phyloP scores from a whole-genome alignment of 208 protist species.

The Trypanosoma cruzi region DNA sequence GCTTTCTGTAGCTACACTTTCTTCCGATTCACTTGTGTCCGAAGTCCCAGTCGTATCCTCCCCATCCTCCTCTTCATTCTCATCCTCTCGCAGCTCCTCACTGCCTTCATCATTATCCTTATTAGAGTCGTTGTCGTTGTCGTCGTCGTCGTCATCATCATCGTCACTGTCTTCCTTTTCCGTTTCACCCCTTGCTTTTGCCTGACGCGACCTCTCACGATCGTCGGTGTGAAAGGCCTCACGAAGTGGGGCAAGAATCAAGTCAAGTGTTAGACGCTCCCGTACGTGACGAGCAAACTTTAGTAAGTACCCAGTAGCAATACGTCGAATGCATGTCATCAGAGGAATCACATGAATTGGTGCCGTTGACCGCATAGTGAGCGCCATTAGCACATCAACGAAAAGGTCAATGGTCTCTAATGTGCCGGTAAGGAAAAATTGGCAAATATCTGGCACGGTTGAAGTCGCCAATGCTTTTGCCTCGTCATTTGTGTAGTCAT shows the following conservation, averaged over 20 bases:
- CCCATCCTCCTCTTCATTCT: slow-evolving; percentile 15
- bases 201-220: slow-evolving; percentile 69
- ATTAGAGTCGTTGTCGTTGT: background rate
- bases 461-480: slow-evolving; percentile 57
- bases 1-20: slow-evolving; percentile 4
- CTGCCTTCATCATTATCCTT: slow-evolving; percentile 27
- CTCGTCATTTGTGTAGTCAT: slow-evolving; percentile 79
- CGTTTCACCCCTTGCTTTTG: slow-evolving; percentile 39
- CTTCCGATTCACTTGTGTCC: slow-evolving; percentile 12
- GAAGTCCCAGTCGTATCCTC: slow-evolving; percentile 10
- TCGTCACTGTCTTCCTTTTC: slow-evolving; percentile 35
- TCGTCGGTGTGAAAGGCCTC: slow-evolving; percentile 86
- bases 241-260: slow-evolving; percentile 74
- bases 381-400: slow-evolving; percentile 82
- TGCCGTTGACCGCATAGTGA: slow-evolving; percentile 73
- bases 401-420: slow-evolving; percentile 84
- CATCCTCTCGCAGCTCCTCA: slow-evolving; percentile 23
- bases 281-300: slow-evolving; percentile 75
- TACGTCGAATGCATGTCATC: slow-evolving; percentile 76
- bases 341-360: slow-evolving; percentile 87
- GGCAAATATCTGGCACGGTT: slow-evolving; percentile 67
- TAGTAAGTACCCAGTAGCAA: slow-evolving; percentile 72
- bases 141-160: slow-evolving; percentile 34
- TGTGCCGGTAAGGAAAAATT: slow-evolving; percentile 76
- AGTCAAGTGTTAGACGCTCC: slow-evolving; percentile 55